A percentile compares a stretch with the other conserved stretches of the same genome.
Evolutionary conservation across 129 eudicot genomes (phyloP).

Genomic region (Artemisia tridentata): DNA sequence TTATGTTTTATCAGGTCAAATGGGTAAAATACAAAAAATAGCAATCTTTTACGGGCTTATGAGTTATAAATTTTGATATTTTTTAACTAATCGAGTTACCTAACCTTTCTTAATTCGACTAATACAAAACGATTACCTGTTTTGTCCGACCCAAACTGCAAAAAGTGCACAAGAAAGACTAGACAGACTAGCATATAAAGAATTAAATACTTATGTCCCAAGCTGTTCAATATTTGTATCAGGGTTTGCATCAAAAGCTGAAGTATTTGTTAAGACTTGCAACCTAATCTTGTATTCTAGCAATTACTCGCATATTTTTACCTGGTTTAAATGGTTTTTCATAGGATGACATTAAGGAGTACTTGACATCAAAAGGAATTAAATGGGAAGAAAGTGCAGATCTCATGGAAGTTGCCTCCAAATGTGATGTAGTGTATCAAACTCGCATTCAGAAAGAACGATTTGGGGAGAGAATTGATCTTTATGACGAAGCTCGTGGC

Average conservation of each 20-base stretch:
- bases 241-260: too few species aligned
- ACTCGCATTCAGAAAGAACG: slow-evolving; percentile 93
- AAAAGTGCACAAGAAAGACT: background rate
- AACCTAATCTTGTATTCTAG: background rate
- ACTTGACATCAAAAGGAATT: slow-evolving; percentile 69
- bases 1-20: background rate
- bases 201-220: too few species aligned
- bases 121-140: too few species aligned
- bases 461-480: slow-evolving; percentile 83
- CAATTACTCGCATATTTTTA: slow-evolving; percentile 10
- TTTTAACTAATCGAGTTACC: too few species aligned
- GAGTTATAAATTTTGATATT: too few species aligned
- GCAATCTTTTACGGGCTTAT: too few species aligned
- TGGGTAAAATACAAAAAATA: background rate
- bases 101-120: too few species aligned
- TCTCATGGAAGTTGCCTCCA: slow-evolving; percentile 89
- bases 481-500: slow-evolving; percentile 89
- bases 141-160: too few species aligned
- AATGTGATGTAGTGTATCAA: slow-evolving; percentile 93
- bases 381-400: slow-evolving; percentile 97
- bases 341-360: slow-evolving; percentile 92
- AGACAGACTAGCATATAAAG: too few species aligned
- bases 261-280: background rate
- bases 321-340: slow-evolving; percentile 2
- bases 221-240: background rate